phyloP scores from a whole-genome alignment of 371 early-diverging fungal species.

The Apophysomyces elegans region DNA sequence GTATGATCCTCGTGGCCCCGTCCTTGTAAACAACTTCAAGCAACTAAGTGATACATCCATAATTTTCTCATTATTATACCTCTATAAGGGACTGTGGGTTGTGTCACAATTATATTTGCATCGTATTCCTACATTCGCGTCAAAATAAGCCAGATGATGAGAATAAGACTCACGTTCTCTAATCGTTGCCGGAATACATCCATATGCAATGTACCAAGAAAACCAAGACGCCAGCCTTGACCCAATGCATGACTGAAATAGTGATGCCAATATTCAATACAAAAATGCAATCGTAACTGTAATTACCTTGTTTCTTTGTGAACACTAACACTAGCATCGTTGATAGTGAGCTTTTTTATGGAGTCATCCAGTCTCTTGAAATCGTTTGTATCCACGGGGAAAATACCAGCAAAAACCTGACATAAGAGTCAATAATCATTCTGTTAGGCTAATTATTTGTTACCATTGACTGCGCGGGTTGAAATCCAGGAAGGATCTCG shows the following conservation, averaged over 20 bases:
- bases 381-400: slow-evolving; percentile 90
- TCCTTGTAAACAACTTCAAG: slow-evolving; percentile 57
- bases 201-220: slow-evolving; percentile 96
- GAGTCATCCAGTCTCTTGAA: slow-evolving; percentile 88
- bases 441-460: slow-evolving; percentile 13
- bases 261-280: neutral
- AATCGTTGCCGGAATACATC: slow-evolving; percentile 96
- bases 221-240: slow-evolving; percentile 97
- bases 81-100: slow-evolving; percentile 92
- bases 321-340: slow-evolving; percentile 92
- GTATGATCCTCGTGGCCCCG: slow-evolving; percentile 63
- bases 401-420: slow-evolving; percentile 89
- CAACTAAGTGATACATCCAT: neutral
- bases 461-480: slow-evolving; percentile 91
- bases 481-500: slow-evolving; percentile 87
- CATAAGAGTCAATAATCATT: neutral
- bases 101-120: slow-evolving; percentile 88
- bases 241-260: slow-evolving; percentile 77
- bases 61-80: slow-evolving; percentile 28
- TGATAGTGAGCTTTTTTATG: slow-evolving; percentile 89
- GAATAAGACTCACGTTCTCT: slow-evolving; percentile 68
- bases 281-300: neutral
- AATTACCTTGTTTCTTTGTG: slow-evolving; percentile 81
- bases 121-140: slow-evolving; percentile 75
- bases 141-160: neutral